Base-by-base conservation (phyloP, 1,284 basidiomycete genomes). In the Malassezia caprae region DNA sequence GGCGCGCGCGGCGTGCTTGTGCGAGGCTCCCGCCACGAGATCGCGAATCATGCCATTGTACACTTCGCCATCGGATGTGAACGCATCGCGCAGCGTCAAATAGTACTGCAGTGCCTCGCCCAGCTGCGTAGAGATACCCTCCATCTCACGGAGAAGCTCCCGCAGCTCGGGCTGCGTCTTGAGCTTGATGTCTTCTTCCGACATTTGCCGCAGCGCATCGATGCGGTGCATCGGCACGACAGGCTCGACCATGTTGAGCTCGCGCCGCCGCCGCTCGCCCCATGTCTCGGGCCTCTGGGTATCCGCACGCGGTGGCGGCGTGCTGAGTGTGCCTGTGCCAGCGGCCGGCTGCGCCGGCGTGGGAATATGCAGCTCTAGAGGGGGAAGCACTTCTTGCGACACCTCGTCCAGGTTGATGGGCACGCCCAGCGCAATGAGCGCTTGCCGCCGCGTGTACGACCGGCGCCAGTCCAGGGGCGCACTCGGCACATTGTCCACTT, bases 361-460 rank as follows among this genome's bases (percentile, higher is more conserved):
- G 19, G 62, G 62, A 17, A 69, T 52, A 31, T 66, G 57, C 26
- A 72, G 58, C 51, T 67, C 53, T 32, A 73, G 53, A 0, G 67
- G 65, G 8, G 69, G 70, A 17, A 72, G 50, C 17, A 45, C 48
- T 15, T 47, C 32, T 30, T 31, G 17, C 24, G 39, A 23, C 39
- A 72, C 60, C 53, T 72, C 69, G 46, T 73, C 70, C 10, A 73
- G 58, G 42, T 73, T 72, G 48, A 73, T 64, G 0, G 70, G 70
- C 13, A 73, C 62, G 17, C 70, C 70, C 50, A 73, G 62, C 26
- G 69, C 60, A 11, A 73, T 73, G 46, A 72, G 63, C 19, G 64
- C 62, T 32, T 65, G 62, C 4, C 70, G 62, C 11, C 70, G 59
- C 11, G 69, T 72, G 8, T 51, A 56, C 43, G 67, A 69, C 1